Evolutionary conservation across 768 basidiomycete genomes (phyloP).

Genomic region (Pleurotus tuoliensis): DNA sequence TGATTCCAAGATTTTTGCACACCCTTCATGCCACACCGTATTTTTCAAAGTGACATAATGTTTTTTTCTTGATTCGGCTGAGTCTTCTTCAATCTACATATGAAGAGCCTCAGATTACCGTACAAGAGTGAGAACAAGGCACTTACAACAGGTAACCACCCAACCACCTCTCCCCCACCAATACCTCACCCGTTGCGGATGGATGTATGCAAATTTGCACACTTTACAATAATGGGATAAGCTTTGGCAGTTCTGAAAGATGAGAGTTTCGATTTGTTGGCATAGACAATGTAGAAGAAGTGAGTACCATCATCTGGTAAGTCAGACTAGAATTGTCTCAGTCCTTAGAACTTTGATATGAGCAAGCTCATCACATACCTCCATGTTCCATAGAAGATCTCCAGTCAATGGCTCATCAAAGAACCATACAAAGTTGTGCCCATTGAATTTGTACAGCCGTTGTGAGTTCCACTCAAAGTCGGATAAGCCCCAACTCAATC

Average conservation of each 20-base stretch:
- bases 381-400: slow-evolving; percentile 30
- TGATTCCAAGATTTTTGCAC: slow-evolving; percentile 24
- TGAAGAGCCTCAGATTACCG: slow-evolving; percentile 13
- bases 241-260: slow-evolving; percentile 33
- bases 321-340: slow-evolving; percentile 4
- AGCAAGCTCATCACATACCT: slow-evolving; percentile 22
- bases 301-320: slow-evolving; percentile 22
- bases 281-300: slow-evolving; percentile 31
- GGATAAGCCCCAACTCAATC: not conserved
- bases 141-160: slow-evolving; percentile 34
- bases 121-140: not conserved
- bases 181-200: slow-evolving; percentile 29
- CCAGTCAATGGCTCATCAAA: slow-evolving; percentile 35
- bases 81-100: slow-evolving; percentile 27
- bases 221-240: slow-evolving; percentile 30
- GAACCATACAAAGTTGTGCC: slow-evolving; percentile 21
- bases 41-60: slow-evolving; percentile 27
- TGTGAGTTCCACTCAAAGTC: slow-evolving; percentile 29
- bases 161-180: slow-evolving; percentile 31
- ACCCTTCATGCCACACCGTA: slow-evolving; percentile 33
- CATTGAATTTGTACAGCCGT: slow-evolving; percentile 24
- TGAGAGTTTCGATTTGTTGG: slow-evolving; percentile 35
- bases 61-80: slow-evolving; percentile 22
- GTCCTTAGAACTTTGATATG: not conserved
- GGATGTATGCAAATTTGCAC: slow-evolving; percentile 25